These are phyloP conservation scores for Berberis thunbergii DNA, from an alignment of 164 flowering plant species.

Conservation along the genomic window DNA sequence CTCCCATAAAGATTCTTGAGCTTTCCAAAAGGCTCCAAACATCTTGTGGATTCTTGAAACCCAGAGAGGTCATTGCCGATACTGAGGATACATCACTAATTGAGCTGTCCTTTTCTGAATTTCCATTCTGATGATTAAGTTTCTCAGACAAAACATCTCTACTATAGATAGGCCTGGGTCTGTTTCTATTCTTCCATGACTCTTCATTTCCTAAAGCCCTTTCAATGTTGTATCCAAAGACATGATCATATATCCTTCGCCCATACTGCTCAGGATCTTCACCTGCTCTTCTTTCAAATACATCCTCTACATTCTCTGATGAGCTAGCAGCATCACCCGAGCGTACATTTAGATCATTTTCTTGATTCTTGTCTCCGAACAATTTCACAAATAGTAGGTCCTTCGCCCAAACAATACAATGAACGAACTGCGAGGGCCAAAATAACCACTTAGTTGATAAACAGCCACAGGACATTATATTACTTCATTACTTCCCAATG, in stretches of 20 bases:
- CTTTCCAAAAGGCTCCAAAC: constrained; percentile 82
- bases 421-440: constrained; percentile 75
- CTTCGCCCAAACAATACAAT: constrained; percentile 98
- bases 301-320: constrained; percentile 59
- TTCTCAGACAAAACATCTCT: constrained; percentile 49
- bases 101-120: constrained; percentile 21
- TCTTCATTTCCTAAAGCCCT: constrained; percentile 83
- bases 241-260: constrained; percentile 88
- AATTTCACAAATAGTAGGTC: constrained; percentile 93
- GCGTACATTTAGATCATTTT: constrained; percentile 87
- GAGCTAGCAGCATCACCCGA: constrained; percentile 58
- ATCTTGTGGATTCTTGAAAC: constrained; percentile 90
- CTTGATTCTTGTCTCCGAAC: constrained; percentile 91
- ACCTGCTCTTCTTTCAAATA: constrained; percentile 55
- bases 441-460: background rate
- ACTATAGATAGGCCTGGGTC: constrained; percentile 71
- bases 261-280: constrained; percentile 82
- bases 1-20: constrained; percentile 71
- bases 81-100: constrained; percentile 31
- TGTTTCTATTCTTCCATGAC: constrained; percentile 84
- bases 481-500: too few species aligned
- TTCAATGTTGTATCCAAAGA: constrained; percentile 93
- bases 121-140: constrained; percentile 44
- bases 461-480: background rate
- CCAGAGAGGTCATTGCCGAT: constrained; percentile 80